Conservation (phyloP, 805 yeast species). For the Starmera caribaea region DNA sequence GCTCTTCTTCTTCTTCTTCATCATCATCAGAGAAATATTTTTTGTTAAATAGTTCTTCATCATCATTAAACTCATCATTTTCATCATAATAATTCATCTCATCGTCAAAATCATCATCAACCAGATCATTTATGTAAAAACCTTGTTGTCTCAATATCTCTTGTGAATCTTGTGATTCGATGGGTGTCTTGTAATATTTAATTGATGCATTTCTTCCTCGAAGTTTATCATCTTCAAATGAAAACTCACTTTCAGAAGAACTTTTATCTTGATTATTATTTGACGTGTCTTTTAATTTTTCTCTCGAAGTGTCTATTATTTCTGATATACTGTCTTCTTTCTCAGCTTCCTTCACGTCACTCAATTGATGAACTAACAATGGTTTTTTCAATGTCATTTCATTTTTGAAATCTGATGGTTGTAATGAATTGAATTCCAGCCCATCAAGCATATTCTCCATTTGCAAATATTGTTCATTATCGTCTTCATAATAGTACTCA, state of each 20-base stretch:
- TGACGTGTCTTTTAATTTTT: conserved; percentile 6
- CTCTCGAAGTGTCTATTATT: conserved; percentile 1
- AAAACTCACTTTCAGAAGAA: conserved; percentile 29
- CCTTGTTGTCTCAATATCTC: conserved; percentile 19
- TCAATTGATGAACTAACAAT: not conserved
- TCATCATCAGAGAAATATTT: conserved; percentile 18
- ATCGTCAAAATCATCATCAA: conserved; percentile 33
- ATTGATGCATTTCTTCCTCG: conserved; percentile 46
- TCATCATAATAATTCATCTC: conserved; percentile 29
- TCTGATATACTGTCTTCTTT: not conserved
- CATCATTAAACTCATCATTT: conserved; percentile 22
- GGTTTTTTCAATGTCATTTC: not conserved
- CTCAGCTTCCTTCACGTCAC: not conserved
- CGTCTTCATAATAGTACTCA: too few relatives aligned
- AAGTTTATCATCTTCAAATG: conserved; percentile 36
- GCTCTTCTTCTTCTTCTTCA: conserved; percentile 7
- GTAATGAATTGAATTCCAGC: too few relatives aligned
- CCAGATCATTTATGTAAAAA: conserved; percentile 28
- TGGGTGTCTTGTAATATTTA: conserved; percentile 35
- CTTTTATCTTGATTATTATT: conserved; percentile 11
- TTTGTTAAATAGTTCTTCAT: conserved; percentile 23
- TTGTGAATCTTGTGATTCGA: conserved; percentile 12
- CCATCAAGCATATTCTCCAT: too few relatives aligned
- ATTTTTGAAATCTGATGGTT: not conserved
- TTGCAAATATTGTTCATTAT: too few relatives aligned